phyloP scores from a whole-genome alignment of 805 yeast genomes.

The Lachancea dasiensis region DNA sequence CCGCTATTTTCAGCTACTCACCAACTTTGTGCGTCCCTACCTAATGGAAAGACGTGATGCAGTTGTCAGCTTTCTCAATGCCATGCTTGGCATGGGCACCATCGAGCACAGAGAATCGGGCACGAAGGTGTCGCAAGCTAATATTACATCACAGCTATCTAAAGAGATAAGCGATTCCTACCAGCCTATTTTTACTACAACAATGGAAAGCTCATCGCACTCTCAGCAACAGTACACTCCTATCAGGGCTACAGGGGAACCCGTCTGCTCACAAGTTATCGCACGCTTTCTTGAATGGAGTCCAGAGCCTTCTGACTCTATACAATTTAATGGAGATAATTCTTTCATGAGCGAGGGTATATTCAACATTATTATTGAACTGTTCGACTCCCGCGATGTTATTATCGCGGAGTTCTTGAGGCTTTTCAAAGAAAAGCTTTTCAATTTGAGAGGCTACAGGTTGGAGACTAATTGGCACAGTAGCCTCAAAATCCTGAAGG shows the following conservation, averaged over 20 bases:
- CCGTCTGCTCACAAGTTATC: slow-evolving; percentile 17
- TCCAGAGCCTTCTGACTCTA: slow-evolving; percentile 22
- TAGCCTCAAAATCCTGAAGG: slow-evolving; percentile 19
- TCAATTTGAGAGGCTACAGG: slow-evolving; percentile 18
- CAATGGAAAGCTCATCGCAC: not conserved
- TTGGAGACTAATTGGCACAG: slow-evolving; percentile 24
- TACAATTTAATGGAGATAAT: slow-evolving; percentile 11
- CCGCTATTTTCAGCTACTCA: slow-evolving; percentile 69
- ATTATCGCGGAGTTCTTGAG: slow-evolving; percentile 23
- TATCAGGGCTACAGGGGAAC: slow-evolving; percentile 8
- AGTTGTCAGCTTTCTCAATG: slow-evolving; percentile 60
- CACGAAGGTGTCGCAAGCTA: slow-evolving; percentile 7
- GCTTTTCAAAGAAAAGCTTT: slow-evolving; percentile 21
- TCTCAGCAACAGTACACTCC: slow-evolving; percentile 9
- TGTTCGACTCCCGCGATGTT: slow-evolving; percentile 23
- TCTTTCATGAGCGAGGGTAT: slow-evolving; percentile 14
- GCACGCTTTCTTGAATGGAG: slow-evolving; percentile 23
- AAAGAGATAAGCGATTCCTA: slow-evolving; percentile 41
- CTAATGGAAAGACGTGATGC: slow-evolving; percentile 71
- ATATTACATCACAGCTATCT: slow-evolving; percentile 25
- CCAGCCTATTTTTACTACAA: not conserved
- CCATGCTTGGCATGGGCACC: slow-evolving; percentile 46
- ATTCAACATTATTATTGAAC: slow-evolving; percentile 22
- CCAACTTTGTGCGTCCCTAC: slow-evolving; percentile 67
- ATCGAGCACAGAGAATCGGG: slow-evolving; percentile 14